A percentile compares a stretch with the other conserved stretches of the same genome.
Conservation (phyloP, 2,329 filamentous ascomycete genomes). For the Pseudogymnoascus sp. region DNA sequence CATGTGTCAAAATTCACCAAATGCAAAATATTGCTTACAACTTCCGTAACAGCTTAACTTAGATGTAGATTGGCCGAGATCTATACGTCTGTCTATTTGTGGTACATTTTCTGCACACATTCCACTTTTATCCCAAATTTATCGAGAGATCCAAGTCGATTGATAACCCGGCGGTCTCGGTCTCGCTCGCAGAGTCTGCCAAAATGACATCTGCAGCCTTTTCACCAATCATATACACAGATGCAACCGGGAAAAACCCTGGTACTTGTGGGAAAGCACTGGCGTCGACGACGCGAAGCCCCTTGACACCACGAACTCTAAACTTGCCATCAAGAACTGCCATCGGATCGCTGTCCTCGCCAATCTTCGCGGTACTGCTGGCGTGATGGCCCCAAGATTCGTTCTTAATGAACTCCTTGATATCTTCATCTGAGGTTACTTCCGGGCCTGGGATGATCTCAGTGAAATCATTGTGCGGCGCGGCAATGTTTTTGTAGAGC, state of each 20-base stretch:
- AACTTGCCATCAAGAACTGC: conserved; percentile 47
- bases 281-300: conserved; percentile 49
- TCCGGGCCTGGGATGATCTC: neutral
- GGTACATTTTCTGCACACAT: neutral
- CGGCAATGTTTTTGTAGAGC: conserved; percentile 5
- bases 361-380: conserved; percentile 47
- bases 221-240: conserved; percentile 25
- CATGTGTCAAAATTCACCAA: neutral
- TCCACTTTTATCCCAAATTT: neutral
- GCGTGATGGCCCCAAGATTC: conserved; percentile 51
- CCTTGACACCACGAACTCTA: conserved; percentile 42
- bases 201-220: conserved; percentile 27
- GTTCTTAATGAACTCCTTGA: conserved; percentile 41
- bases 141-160: neutral
- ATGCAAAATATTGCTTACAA: neutral
- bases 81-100: neutral
- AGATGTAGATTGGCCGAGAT: neutral
- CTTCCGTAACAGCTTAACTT: neutral
- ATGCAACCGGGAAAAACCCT: conserved; percentile 25
- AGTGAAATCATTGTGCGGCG: neutral
- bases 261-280: conserved; percentile 45
- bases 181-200: neutral
- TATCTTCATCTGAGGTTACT: conserved; percentile 35
- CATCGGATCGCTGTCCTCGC: conserved; percentile 42
- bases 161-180: neutral